Evolutionary conservation across 2,329 filamentous ascomycete genomes (phyloP).

Genomic region (Curvularia eragrostidis): DNA sequence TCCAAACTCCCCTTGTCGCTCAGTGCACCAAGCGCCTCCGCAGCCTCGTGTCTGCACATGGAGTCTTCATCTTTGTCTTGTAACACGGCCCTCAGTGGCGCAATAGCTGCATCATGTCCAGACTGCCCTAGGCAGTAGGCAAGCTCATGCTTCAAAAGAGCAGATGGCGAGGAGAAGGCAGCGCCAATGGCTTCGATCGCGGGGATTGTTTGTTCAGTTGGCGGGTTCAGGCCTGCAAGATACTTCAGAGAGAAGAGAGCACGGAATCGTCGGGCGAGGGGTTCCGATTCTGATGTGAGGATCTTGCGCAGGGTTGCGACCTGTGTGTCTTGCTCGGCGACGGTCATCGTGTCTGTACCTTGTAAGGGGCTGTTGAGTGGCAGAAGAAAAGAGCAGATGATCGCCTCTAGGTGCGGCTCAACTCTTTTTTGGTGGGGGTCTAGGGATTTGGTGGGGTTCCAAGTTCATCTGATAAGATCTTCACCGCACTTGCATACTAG

Average conservation of each 20-base stretch:
- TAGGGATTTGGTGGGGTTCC: constrained; percentile 23
- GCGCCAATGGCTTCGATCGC: constrained; percentile 84
- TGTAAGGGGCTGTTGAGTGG: constrained; percentile 1
- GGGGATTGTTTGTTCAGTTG: constrained; percentile 64
- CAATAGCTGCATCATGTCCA: constrained; percentile 74
- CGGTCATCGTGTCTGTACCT: constrained; percentile 33
- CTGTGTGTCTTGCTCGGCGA: constrained; percentile 51
- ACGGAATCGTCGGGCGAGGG: constrained; percentile 89
- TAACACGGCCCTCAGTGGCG: constrained; percentile 75
- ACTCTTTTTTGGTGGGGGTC: constrained; percentile 39
- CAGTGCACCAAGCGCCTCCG: constrained; percentile 89
- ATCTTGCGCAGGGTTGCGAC: constrained; percentile 73
- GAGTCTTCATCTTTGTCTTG: constrained; percentile 82
- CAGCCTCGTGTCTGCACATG: constrained; percentile 97
- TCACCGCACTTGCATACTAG: constrained; percentile 6
- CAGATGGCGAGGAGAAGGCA: constrained; percentile 82
- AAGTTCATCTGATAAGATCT: constrained; percentile 40
- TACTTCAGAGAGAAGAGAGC: constrained; percentile 98
- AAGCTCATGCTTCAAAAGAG: constrained; percentile 92
- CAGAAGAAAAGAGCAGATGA: background rate
- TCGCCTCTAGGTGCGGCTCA: constrained; percentile 24
- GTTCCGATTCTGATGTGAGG: constrained; percentile 78
- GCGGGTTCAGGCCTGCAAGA: constrained; percentile 72
- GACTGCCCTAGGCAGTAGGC: constrained; percentile 97
- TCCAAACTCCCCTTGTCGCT: constrained; percentile 76